These are phyloP conservation scores for Trematosphaeria pertusa DNA, from an alignment of 2,329 filamentous ascomycete species.

Conservation along the genomic window DNA sequence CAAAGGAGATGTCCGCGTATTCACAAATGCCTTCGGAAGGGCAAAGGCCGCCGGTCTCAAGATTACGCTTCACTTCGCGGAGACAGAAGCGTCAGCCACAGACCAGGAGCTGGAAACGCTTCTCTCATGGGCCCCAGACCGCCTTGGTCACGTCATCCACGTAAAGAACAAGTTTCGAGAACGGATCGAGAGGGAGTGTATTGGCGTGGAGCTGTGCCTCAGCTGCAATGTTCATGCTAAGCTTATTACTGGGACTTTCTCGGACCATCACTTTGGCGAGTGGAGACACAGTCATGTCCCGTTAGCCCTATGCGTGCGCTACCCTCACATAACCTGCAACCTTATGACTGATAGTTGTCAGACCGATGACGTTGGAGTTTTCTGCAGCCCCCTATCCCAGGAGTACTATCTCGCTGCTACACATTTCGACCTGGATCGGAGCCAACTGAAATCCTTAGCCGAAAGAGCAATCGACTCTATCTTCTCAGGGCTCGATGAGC, in stretches of 20 bases:
- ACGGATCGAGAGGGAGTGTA: slow-evolving; percentile 59
- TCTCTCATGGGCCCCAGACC: slow-evolving; percentile 69
- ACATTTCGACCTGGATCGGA: slow-evolving; percentile 67
- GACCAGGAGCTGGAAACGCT: slow-evolving; percentile 68
- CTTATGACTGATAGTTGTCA: slow-evolving; percentile 43
- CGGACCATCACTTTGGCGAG: slow-evolving; percentile 78
- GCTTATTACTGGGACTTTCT: slow-evolving; percentile 70
- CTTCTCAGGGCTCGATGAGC: slow-evolving; percentile 70
- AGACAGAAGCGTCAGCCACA: slow-evolving; percentile 65
- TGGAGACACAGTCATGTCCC: slow-evolving; percentile 66
- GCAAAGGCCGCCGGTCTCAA: slow-evolving; percentile 65
- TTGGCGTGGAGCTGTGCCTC: slow-evolving; percentile 78
- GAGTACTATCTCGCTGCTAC: slow-evolving; percentile 77
- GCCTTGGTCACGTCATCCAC: slow-evolving; percentile 81
- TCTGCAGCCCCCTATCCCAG: slow-evolving; percentile 76
- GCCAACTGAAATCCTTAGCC: slow-evolving; percentile 63
- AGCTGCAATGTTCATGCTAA: slow-evolving; percentile 81
- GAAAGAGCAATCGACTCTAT: slow-evolving; percentile 68
- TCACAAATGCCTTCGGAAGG: slow-evolving; percentile 64
- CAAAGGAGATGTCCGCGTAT: slow-evolving; percentile 66
- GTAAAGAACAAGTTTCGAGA: slow-evolving; percentile 67
- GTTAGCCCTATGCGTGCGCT: slow-evolving; percentile 72
- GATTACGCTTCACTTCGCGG: slow-evolving; percentile 80
- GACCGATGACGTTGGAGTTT: slow-evolving; percentile 86
- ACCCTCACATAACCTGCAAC: neutral